Evolutionary conservation across 306 rosid genomes (phyloP).

Genomic region (Malus fusca): DNA sequence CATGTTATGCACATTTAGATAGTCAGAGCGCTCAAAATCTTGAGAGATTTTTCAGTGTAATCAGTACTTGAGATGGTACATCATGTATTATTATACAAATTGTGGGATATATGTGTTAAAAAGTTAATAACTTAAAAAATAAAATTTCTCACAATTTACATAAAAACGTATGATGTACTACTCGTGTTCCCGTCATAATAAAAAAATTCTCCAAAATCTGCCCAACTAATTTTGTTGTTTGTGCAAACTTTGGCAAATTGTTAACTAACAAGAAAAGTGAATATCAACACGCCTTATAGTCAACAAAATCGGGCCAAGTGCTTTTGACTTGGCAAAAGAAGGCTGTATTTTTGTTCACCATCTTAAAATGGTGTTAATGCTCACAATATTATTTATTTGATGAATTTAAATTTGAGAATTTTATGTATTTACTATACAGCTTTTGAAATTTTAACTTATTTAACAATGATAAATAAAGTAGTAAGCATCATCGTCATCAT

Average conservation of each 20-base stretch:
- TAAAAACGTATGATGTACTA: no score
- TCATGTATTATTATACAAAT: no score
- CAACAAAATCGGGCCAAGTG: constrained; percentile 40
- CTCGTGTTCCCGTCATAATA: accelerated
- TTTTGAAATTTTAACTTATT: no score
- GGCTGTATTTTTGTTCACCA: no score
- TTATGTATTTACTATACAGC: accelerated
- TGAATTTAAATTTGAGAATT: no score
- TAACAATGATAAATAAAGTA: accelerated
- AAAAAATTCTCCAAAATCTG: neutral
- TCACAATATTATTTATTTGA: no score
- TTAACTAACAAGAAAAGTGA: constrained; percentile 21
- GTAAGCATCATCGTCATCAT: accelerated
- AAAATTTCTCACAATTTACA: accelerated
- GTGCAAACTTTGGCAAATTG: neutral
- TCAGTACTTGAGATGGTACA: accelerated
- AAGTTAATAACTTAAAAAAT: no score
- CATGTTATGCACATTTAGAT: neutral
- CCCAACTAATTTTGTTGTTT: neutral
- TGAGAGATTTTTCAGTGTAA: no score
- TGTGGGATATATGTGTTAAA: no score
- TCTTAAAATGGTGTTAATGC: no score
- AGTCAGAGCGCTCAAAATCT: neutral
- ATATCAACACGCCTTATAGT: neutral
- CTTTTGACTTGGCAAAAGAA: neutral